A percentile compares a stretch with the other conserved stretches of the same genome.
Evolutionary conservation across 1,284 basidiomycete genomes (phyloP).

Genomic region (Trichosporon faecale): DNA sequence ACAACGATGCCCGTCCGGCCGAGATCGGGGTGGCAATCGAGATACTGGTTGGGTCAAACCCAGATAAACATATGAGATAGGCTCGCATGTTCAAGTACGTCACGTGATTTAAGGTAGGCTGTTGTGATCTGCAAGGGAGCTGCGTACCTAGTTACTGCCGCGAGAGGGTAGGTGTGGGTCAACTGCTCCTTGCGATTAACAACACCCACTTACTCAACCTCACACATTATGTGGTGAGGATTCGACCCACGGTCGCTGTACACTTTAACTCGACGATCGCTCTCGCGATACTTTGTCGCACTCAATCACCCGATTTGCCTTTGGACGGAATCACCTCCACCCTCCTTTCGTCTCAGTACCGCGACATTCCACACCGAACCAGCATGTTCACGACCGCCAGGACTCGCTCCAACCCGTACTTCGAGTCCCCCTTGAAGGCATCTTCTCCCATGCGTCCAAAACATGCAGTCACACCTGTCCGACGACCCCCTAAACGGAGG

Average conservation of each 20-base stretch:
- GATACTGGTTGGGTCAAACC: not conserved
- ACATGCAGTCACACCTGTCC: slow-evolving; percentile 24
- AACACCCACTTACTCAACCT: not conserved
- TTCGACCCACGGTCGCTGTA: not conserved
- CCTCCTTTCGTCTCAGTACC: too few species aligned
- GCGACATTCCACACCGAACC: not conserved
- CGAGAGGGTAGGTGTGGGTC: not conserved
- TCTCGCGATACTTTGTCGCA: not conserved
- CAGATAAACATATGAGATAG: not conserved
- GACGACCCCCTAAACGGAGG: slow-evolving; percentile 37
- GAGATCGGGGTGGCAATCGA: not conserved
- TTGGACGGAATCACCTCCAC: not conserved
- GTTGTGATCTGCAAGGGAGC: slow-evolving; percentile 1
- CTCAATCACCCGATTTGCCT: not conserved
- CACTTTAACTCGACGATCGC: not conserved
- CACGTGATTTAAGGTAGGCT: not conserved
- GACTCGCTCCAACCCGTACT: slow-evolving; percentile 13
- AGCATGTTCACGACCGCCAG: slow-evolving; percentile 1
- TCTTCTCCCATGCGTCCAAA: slow-evolving; percentile 35
- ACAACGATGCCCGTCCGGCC: too few species aligned
- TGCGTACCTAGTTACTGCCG: not conserved
- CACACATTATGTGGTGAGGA: not conserved
- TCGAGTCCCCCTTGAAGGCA: slow-evolving; percentile 32
- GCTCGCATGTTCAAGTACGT: not conserved
- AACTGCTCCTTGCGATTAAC: not conserved